Percentiles rank a stretch among this genome's conserved stretches.
phyloP scores from a whole-genome alignment of 1,284 basidiomycete genomes.

The Fistulinella cinereoalba region DNA sequence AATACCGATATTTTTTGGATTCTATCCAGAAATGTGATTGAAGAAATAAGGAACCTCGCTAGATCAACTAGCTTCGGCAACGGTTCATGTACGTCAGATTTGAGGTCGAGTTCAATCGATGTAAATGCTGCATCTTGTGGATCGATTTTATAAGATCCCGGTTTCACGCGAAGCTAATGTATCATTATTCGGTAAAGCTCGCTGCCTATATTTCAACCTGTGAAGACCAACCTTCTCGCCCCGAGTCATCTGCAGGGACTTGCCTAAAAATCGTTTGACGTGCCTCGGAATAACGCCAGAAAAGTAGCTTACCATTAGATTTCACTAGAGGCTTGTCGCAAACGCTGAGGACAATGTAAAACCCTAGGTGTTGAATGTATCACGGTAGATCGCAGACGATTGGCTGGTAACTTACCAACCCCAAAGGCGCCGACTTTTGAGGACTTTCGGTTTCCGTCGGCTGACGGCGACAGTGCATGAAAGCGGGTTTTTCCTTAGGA shows the following conservation, averaged over 20 bases:
- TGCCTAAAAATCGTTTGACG: constrained; percentile 4
- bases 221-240: constrained; percentile 47
- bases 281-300: background rate
- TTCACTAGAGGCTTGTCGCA: constrained; percentile 90
- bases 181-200: background rate
- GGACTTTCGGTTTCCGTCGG: constrained; percentile 78
- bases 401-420: constrained; percentile 49
- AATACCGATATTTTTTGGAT: constrained; percentile 74
- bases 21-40: constrained; percentile 87
- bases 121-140: background rate
- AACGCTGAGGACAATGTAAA: constrained; percentile 79
- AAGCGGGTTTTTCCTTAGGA: background rate
- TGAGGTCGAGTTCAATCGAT: constrained; percentile 10
- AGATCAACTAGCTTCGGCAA: constrained; percentile 62
- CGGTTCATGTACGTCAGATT: constrained; percentile 64
- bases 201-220: constrained; percentile 6
- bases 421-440: constrained; percentile 86
- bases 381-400: background rate
- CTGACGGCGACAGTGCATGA: constrained; percentile 35
- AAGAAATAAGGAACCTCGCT: constrained; percentile 86
- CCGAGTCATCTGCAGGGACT: constrained; percentile 66
- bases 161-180: background rate
- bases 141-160: background rate
- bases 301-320: constrained; percentile 57
- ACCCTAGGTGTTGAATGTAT: constrained; percentile 42